A percentile compares a stretch with the other conserved stretches of the same genome.
Conservation (phyloP, 345 rosid species). For the Pistacia integerrima region DNA sequence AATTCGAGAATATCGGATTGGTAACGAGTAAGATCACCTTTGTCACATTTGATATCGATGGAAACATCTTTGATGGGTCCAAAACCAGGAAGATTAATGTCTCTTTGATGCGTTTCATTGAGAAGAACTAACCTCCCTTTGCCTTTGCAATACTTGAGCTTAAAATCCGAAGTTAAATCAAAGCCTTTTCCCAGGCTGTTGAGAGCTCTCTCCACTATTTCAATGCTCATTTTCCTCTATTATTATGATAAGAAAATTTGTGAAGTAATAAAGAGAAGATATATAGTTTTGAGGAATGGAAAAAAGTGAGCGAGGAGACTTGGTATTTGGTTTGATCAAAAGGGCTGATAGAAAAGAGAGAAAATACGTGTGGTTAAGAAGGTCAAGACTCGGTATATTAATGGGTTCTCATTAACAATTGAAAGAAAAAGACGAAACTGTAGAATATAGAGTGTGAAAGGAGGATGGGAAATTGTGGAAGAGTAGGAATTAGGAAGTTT, state of each 20-base stretch:
- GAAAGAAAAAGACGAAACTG: no score
- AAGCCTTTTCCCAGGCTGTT: slow-evolving; percentile 84
- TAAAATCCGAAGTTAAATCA: slow-evolving; percentile 80
- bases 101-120: slow-evolving; percentile 49
- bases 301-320: no score
- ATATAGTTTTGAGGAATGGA: no score
- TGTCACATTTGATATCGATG: slow-evolving; percentile 71
- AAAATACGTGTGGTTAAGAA: not conserved
- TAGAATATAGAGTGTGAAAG: not conserved
- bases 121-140: slow-evolving; percentile 59
- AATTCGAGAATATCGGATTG: slow-evolving; percentile 86
- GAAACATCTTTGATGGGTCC: slow-evolving; percentile 60
- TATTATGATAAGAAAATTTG: no score
- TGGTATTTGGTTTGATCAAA: no score
- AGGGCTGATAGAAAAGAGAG: no score
- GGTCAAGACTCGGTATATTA: not conserved
- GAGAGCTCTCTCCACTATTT: slow-evolving; percentile 52
- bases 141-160: slow-evolving; percentile 82
- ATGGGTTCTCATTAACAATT: not conserved
- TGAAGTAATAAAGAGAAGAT: not conserved
- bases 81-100: slow-evolving; percentile 63
- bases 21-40: slow-evolving; percentile 80
- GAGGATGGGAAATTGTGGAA: not conserved
- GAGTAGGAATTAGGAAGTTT: not conserved
- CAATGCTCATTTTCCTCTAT: slow-evolving; percentile 29